Evolutionary conservation across 768 basidiomycete species (phyloP).

Genomic region (Lactifluus pinguis): DNA sequence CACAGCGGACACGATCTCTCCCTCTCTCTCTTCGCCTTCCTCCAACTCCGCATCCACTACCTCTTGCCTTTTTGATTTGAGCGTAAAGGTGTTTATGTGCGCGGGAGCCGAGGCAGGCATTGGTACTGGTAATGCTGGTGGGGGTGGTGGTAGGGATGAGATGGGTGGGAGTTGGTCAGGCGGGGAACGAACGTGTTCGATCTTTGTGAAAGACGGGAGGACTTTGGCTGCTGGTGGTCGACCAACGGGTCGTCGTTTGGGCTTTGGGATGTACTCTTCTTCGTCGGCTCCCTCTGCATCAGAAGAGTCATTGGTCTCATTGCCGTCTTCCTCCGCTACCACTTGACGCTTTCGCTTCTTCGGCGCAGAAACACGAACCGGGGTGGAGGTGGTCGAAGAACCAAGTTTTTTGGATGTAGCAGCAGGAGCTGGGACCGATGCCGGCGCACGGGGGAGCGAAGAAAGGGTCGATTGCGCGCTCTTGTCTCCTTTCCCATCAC

Average conservation of each 20-base stretch:
- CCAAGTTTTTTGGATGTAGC: background rate
- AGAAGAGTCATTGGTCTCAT: background rate
- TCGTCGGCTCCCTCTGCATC: background rate
- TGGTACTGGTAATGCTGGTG: background rate
- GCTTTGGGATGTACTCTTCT: background rate
- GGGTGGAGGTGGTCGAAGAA: background rate
- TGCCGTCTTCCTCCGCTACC: background rate
- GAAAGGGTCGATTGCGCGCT: conserved; percentile 10
- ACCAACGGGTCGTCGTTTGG: background rate
- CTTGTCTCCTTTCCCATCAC: conserved; percentile 20
- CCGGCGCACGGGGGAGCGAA: background rate
- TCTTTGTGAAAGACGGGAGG: background rate
- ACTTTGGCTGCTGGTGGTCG: background rate
- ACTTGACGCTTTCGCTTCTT: conserved; percentile 6
- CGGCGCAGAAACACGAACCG: background rate
- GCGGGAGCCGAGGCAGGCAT: background rate
- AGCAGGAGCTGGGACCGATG: too few species aligned
- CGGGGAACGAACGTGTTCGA: background rate
- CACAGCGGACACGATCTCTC: background rate
- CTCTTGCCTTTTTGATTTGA: too few species aligned
- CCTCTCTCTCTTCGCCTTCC: too few species aligned
- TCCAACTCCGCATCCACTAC: too few species aligned
- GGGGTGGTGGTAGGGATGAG: background rate
- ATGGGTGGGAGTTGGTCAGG: background rate
- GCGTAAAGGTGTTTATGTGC: too few species aligned